Base-by-base conservation (phyloP, 2,329 filamentous ascomycete species). In the Cytospora leucostoma region DNA sequence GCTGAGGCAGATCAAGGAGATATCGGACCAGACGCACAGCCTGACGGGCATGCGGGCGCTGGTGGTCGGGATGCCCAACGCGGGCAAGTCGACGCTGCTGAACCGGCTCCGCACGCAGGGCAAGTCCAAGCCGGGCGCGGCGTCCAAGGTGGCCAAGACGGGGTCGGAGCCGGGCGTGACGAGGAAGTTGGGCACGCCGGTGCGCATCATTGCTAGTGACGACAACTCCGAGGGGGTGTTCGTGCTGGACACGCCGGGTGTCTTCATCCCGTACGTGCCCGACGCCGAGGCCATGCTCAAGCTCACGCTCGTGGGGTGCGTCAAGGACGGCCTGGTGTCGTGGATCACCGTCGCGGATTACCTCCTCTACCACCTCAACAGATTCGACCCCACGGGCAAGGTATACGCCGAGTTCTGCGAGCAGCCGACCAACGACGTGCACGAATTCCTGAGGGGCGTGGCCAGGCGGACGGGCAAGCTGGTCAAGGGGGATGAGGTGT, bases 61-160 rank as follows among this genome's bases (percentile, higher is more conserved):
- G 74, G 86, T 98, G 0, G 93, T 98, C 15, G 95, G 95, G 61
- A 97, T 99, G 93, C 95, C 95, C 40, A 99, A 99, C 73, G 92
- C 97, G 0, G 95, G 95, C 40, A 99, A 99, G 77, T 96, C 92
- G 54, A 93, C 93, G 1, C 81, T 99, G n/a, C 85, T 99, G 50
- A 99, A 99, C 75, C 85, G 88, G 17, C 83, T 98, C 56, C 88
- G 95, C 21, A 84, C 82, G 49, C 80, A 83, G 19, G 92, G 92
- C 49, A 83, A 91, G 68, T 67, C 73, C 1, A 64, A 66, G 27
- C 71, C 73, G 56, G 81, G 82, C 21, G 70, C 70, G 38, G 72
- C 73, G 17, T 67, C 74, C 34, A 96, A 94, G 74, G 93, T 88
- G 1, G 91, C 93, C 44, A 82, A 80, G 66, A 97, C 93, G 1